Base-by-base conservation (phyloP, 331 rosid genomes). In the Quercus lobata region DNA sequence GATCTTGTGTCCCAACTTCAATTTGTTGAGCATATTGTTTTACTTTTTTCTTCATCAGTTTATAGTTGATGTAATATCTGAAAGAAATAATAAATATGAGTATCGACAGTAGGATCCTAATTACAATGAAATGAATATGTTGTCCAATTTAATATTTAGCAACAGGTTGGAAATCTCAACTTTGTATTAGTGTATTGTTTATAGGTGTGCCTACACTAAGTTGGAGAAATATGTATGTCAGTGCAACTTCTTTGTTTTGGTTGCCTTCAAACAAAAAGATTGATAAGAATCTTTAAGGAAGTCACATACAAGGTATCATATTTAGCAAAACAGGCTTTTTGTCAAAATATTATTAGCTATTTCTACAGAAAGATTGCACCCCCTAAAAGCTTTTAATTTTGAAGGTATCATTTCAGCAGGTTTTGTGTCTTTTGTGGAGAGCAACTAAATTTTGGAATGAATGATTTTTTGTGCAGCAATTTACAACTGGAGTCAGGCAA, bases 61-160 rank as follows among this genome's bases (percentile, higher is more conserved):
- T 96, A 86, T 96, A 96, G 86, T 93, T 96, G 79, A 96, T 93
- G 86, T 96, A 96, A 86, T 90, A 96, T 74, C 99, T 96, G 78
- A 12, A 78, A 52, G 55, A 77, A 82, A 75, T 57, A 18, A 49
- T 69, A 60, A 71, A n/a, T 49, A 62, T 19, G 24, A 76, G 78
- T 62, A 74, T 70, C 77, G 41, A 27, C 21, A 17, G 74, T 56
- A 72, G 60, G 66, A 83, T 79, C 69, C 83, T 75, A 70, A 74
- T 18, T 30, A 71, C 25, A 22, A 30, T 24, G 49, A 29, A 29
- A 16, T 49, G 54, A 49, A 49, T 49, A 11, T 5, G 66, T 60
- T 7, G 32, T 60, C 16, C 66, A 60, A 24, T 9, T 27, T 24
- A 65, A 30, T 6, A 29, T 11, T 65, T 11, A 17, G 24, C 7